A percentile compares a stretch with the other conserved stretches of the same genome.
Evolutionary conservation across 73 alveolate species (phyloP).

Genomic region (Uronychia binucleata): DNA sequence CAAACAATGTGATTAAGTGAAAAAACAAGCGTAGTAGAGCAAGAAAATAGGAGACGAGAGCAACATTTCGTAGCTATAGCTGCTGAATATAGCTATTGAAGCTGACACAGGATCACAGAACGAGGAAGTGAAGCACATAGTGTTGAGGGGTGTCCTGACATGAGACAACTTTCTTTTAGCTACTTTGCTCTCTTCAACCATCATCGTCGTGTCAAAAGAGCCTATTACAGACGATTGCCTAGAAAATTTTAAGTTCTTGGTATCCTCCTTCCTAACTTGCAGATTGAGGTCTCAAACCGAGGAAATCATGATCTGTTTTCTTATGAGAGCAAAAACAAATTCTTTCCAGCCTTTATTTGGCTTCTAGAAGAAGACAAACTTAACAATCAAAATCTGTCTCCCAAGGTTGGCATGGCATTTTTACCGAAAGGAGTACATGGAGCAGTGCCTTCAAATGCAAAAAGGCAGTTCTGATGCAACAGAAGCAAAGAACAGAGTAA

Average conservation of each 20-base stretch:
- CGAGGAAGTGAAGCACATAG: no score
- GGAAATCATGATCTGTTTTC: background rate
- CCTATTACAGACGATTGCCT: background rate
- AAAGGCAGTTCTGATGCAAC: conserved; percentile 79
- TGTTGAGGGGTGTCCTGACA: no score
- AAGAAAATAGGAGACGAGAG: no score
- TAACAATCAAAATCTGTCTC: background rate
- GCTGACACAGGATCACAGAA: no score
- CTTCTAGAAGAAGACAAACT: background rate
- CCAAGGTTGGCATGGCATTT: conserved; percentile 68
- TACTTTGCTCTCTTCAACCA: no score
- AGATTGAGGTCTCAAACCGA: background rate
- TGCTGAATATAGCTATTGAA: no score
- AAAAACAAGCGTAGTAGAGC: no score
- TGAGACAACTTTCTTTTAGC: no score
- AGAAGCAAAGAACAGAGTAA: conserved; percentile 88
- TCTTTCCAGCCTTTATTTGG: background rate
- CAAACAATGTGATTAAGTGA: no score
- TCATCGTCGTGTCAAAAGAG: background rate
- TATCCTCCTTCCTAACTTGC: background rate
- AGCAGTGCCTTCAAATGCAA: conserved; percentile 72
- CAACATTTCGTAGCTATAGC: no score
- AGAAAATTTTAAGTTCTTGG: background rate
- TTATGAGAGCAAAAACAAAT: background rate
- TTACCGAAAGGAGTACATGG: conserved; percentile 86